Evolutionary conservation across 345 rosid genomes (phyloP).

Genomic region (Arabis hirsuta): DNA sequence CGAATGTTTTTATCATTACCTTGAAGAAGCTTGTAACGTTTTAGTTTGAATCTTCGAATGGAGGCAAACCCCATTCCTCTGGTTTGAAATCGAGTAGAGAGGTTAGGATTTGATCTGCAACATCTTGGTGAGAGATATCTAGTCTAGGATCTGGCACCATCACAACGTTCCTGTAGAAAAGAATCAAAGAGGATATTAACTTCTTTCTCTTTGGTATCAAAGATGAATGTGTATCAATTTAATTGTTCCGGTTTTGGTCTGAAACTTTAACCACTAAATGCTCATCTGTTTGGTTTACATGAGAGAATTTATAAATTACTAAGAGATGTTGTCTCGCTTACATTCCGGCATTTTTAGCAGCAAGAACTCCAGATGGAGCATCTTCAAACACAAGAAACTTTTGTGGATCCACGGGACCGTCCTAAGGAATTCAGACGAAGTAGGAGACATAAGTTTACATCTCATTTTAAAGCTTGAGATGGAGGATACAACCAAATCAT

Average conservation of each 20-base stretch:
- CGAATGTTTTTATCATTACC: constrained; percentile 14
- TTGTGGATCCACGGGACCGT: constrained; percentile 60
- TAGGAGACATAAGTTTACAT: constrained; percentile 5
- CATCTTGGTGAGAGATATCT: constrained; percentile 64
- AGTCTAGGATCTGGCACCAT: constrained; percentile 97
- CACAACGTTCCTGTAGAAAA: constrained; percentile 60
- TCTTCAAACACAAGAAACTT: constrained; percentile 87
- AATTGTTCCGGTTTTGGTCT: neutral
- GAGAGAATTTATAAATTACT: neutral
- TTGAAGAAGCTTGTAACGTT: constrained; percentile 12
- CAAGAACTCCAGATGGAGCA: constrained; percentile 94
- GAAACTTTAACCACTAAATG: constrained; percentile 7
- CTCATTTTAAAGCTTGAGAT: neutral
- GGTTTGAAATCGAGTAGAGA: constrained; percentile 77
- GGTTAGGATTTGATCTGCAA: constrained; percentile 75
- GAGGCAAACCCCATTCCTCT: constrained; percentile 75
- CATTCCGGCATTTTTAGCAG: constrained; percentile 95
- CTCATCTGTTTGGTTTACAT: constrained; percentile 2
- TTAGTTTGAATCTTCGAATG: constrained; percentile 54
- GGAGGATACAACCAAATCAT: neutral
- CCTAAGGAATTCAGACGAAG: constrained; percentile 48
- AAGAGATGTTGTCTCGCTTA: constrained; percentile 49
- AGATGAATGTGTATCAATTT: neutral
- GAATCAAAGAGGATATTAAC: neutral
- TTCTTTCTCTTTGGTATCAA: constrained; percentile 3